Evolutionary conservation across 2,329 filamentous ascomycete genomes (phyloP).

Genomic region (Nannizzia gypsea): DNA sequence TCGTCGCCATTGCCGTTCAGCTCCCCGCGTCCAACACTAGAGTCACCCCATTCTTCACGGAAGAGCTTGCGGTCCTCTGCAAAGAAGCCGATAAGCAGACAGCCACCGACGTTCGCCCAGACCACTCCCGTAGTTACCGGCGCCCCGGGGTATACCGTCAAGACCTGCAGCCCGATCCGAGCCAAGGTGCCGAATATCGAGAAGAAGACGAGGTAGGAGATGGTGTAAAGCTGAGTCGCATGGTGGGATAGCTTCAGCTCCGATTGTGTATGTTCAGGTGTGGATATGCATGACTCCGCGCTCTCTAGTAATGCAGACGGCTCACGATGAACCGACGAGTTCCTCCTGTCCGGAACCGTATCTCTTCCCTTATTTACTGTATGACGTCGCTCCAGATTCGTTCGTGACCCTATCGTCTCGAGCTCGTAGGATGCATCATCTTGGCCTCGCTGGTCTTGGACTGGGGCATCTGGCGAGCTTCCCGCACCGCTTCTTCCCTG

Average conservation of each 20-base stretch:
- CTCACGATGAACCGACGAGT: constrained; percentile 7
- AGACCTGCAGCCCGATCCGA: constrained; percentile 63
- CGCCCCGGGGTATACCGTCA: constrained; percentile 68
- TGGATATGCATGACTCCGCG: constrained; percentile 16
- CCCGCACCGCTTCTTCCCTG: background rate
- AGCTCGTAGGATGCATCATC: background rate
- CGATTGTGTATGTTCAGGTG: constrained; percentile 8
- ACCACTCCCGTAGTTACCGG: constrained; percentile 62
- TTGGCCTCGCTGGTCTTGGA: constrained; percentile 4
- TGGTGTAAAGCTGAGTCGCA: constrained; percentile 53
- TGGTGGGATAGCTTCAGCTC: constrained; percentile 21
- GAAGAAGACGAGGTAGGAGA: constrained; percentile 77
- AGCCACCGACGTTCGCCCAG: constrained; percentile 81
- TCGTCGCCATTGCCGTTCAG: background rate
- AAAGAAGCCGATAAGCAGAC: constrained; percentile 74
- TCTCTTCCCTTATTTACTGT: constrained; percentile 8
- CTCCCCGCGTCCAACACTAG: background rate
- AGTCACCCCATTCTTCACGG: constrained; percentile 49
- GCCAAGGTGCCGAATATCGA: constrained; percentile 74
- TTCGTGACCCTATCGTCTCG: constrained; percentile 5
- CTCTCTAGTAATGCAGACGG: constrained; percentile 30
- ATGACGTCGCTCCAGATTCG: background rate
- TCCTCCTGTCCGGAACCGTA: constrained; percentile 25
- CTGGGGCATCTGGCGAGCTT: constrained; percentile 2
- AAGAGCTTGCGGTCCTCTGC: constrained; percentile 68